Evolutionary conservation across 352 stramenopile genomes (phyloP).

Genomic region (Globisporangium sylvaticum): DNA sequence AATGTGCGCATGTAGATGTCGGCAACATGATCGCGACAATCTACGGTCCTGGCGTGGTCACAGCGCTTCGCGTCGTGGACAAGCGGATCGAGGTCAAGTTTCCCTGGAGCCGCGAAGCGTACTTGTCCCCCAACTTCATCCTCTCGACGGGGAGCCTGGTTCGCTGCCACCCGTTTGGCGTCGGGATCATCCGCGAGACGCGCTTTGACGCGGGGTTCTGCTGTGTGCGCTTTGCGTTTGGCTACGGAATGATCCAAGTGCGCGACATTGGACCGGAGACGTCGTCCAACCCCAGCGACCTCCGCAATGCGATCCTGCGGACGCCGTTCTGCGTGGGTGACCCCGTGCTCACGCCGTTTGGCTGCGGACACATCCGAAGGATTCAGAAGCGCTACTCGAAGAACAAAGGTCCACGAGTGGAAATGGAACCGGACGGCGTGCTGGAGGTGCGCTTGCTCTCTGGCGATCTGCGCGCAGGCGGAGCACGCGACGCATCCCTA

Average conservation of each 20-base stretch:
- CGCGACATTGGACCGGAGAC: conserved; percentile 39
- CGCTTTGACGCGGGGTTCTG: conserved; percentile 57
- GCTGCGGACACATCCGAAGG: conserved; percentile 40
- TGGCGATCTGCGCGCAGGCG: neutral
- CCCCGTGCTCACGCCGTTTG: conserved; percentile 69
- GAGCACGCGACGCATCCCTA: neutral
- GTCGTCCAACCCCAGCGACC: conserved; percentile 27
- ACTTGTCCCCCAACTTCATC: conserved; percentile 45
- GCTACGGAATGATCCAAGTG: conserved; percentile 53
- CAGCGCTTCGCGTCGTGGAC: conserved; percentile 48
- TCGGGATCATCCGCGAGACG: conserved; percentile 62
- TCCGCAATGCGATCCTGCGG: conserved; percentile 22
- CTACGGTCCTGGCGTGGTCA: conserved; percentile 60
- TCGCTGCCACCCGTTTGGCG: conserved; percentile 40
- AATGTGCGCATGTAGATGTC: too few relatives aligned
- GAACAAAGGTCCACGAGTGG: neutral
- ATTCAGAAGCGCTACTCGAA: conserved; percentile 18
- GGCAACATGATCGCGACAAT: conserved; percentile 61
- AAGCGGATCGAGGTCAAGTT: conserved; percentile 64
- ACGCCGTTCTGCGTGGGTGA: conserved; percentile 40
- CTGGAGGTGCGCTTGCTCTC: conserved; percentile 13
- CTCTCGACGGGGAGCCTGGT: conserved; percentile 47
- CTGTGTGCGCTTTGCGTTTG: conserved; percentile 61
- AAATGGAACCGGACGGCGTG: conserved; percentile 9
- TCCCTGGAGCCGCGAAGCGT: conserved; percentile 61